A percentile compares a stretch with the other conserved stretches of the same genome.
phyloP scores from a whole-genome alignment of 1,284 basidiomycete genomes.

The Malassezia nana region DNA sequence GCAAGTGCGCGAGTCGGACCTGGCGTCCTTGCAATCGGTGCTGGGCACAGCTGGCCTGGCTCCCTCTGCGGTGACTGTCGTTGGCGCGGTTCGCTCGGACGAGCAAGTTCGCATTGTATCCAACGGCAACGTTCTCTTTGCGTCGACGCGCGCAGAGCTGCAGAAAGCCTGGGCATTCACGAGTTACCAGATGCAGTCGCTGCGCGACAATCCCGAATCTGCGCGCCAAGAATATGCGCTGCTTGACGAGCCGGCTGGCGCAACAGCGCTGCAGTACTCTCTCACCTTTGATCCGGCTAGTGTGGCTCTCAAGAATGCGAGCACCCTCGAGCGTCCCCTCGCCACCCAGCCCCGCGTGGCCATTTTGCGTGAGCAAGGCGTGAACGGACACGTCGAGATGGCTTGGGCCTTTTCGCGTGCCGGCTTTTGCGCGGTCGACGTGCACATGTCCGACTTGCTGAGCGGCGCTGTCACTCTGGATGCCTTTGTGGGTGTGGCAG shows the following conservation, averaged over 20 bases:
- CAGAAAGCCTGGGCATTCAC: conserved; percentile 89
- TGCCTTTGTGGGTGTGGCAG: conserved; percentile 75
- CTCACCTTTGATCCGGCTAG: conserved; percentile 40
- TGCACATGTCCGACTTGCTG: conserved; percentile 97
- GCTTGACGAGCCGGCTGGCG: conserved; percentile 52
- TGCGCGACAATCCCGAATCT: conserved; percentile 71
- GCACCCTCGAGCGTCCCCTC: conserved; percentile 22
- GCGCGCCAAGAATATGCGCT: conserved; percentile 75
- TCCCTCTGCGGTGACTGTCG: conserved; percentile 60
- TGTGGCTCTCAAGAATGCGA: conserved; percentile 21
- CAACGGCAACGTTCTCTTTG: conserved; percentile 20
- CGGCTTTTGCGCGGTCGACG: conserved; percentile 86
- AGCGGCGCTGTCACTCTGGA: conserved; percentile 59
- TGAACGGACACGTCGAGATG: conserved; percentile 98
- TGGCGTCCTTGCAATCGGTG: conserved; percentile 56
- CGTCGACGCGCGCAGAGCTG: conserved; percentile 56
- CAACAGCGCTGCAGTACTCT: conserved; percentile 50
- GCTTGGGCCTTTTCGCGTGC: conserved; percentile 89
- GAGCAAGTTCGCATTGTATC: conserved; percentile 55
- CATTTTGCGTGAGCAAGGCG: conserved; percentile 92
- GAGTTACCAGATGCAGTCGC: conserved; percentile 76
- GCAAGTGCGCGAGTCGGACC: conserved; percentile 63
- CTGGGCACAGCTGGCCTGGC: conserved; percentile 68
- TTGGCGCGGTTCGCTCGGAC: conserved; percentile 55
- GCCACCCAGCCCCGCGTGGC: conserved; percentile 70